Evolutionary conservation across 2,329 filamentous ascomycete species (phyloP).

Genomic region (Atkinsonella hypoxylon): DNA sequence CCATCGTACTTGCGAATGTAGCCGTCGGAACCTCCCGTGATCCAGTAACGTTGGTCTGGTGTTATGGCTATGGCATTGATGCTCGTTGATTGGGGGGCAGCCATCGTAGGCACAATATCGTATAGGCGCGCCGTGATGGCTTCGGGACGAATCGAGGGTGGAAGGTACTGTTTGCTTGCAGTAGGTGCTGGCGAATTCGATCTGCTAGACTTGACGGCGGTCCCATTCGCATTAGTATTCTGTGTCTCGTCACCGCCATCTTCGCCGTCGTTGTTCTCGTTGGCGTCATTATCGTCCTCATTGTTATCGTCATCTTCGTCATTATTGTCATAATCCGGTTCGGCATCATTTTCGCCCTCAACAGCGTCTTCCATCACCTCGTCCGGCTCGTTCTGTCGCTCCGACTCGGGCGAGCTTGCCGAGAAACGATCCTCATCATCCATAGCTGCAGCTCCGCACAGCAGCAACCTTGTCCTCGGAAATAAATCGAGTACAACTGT

Average conservation of each 20-base stretch:
- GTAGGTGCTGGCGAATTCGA: constrained; percentile 18
- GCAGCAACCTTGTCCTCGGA: neutral
- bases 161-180: constrained; percentile 16
- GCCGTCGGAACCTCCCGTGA: constrained; percentile 86
- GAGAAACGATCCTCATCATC: constrained; percentile 22
- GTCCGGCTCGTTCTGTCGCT: constrained; percentile 35
- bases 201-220: constrained; percentile 10
- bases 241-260: constrained; percentile 20
- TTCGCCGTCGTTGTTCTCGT: constrained; percentile 31
- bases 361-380: constrained; percentile 44
- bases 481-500: neutral
- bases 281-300: constrained; percentile 24
- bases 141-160: constrained; percentile 60
- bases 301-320: constrained; percentile 24
- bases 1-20: constrained; percentile 98
- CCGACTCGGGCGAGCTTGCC: constrained; percentile 20
- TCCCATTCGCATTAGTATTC: constrained; percentile 11
- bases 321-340: constrained; percentile 26
- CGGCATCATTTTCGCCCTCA: constrained; percentile 26
- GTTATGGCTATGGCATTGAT: constrained; percentile 89
- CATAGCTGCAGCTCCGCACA: constrained; percentile 10
- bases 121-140: constrained; percentile 71
- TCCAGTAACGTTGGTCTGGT: constrained; percentile 88
- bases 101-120: constrained; percentile 95
- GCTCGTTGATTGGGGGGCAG: constrained; percentile 87